These are phyloP conservation scores for Tympanopsis confertula DNA, from an alignment of 2,329 filamentous ascomycete species.

Conservation along the genomic window DNA sequence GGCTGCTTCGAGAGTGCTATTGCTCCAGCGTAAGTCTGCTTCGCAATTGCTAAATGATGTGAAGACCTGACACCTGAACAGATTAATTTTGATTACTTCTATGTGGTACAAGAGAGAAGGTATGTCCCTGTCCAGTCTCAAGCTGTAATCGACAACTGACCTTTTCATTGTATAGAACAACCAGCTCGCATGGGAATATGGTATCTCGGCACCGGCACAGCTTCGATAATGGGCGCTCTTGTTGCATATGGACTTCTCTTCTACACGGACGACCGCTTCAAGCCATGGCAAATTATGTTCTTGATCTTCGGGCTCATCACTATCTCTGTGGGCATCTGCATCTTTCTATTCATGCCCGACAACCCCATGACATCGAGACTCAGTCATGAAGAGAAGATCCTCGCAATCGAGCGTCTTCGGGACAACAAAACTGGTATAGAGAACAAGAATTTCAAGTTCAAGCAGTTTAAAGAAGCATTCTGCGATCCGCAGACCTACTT, in stretches of 20 bases:
- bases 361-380: slow-evolving; percentile 12
- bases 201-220: slow-evolving; percentile 43
- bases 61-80: slow-evolving; percentile 6
- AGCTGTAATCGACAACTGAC: slow-evolving; percentile 7
- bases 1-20: slow-evolving; percentile 41
- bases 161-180: slow-evolving; percentile 36
- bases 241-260: slow-evolving; percentile 37
- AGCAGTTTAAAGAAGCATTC: slow-evolving; percentile 11
- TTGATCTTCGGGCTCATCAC: slow-evolving; percentile 29
- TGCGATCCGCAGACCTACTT: slow-evolving; percentile 12
- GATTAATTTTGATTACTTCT: slow-evolving; percentile 38
- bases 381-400: slow-evolving; percentile 10
- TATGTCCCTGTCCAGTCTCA: slow-evolving; percentile 8
- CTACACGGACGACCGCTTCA: slow-evolving; percentile 25
- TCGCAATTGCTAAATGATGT: slow-evolving; percentile 5
- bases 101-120: slow-evolving; percentile 37
- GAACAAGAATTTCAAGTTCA: slow-evolving; percentile 13
- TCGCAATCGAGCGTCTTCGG: slow-evolving; percentile 12
- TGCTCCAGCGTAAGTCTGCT: slow-evolving; percentile 25
- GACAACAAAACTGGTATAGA: slow-evolving; percentile 14
- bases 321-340: slow-evolving; percentile 9
- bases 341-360: slow-evolving; percentile 11
- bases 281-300: slow-evolving; percentile 39
- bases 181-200: slow-evolving; percentile 44
- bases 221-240: slow-evolving; percentile 33